phyloP scores from a whole-genome alignment of 1,139 yeast genomes.

The Candida tetrigidarum region DNA sequence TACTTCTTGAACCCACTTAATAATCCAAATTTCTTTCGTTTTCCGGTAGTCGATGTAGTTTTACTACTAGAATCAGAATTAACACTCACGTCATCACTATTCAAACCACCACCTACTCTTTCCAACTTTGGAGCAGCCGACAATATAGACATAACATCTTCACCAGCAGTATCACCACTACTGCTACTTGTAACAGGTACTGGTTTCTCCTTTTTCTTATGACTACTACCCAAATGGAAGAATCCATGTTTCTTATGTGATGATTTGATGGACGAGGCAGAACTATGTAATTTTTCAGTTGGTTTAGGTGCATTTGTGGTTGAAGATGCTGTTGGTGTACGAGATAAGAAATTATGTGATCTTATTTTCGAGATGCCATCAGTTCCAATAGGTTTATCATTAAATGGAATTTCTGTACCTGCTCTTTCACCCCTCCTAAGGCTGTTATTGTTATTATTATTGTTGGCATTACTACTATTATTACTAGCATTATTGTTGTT shows the following conservation, averaged over 20 bases:
- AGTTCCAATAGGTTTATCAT: slow-evolving; percentile 23
- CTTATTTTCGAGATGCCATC: slow-evolving; percentile 12
- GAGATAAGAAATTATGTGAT: slow-evolving; percentile 16
- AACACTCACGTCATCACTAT: slow-evolving; percentile 23
- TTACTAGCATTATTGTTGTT: no score
- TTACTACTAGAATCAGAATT: slow-evolving; percentile 22
- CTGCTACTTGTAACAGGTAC: no score
- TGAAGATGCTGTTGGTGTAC: slow-evolving; percentile 14
- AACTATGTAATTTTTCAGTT: slow-evolving; percentile 18
- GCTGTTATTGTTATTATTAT: slow-evolving; percentile 29
- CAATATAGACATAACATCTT: slow-evolving; percentile 16
- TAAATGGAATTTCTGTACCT: slow-evolving; percentile 25
- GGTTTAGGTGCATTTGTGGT: slow-evolving; percentile 11
- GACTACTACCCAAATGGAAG: slow-evolving; percentile 24
- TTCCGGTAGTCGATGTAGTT: not conserved
- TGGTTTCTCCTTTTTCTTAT: slow-evolving; percentile 18
- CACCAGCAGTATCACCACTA: slow-evolving; percentile 12
- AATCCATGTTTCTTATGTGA: slow-evolving; percentile 27
- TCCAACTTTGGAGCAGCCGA: slow-evolving; percentile 10
- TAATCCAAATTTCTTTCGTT: slow-evolving; percentile 5
- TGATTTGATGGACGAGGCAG: slow-evolving; percentile 18
- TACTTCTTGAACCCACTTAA: slow-evolving; percentile 7
- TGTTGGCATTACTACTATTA: slow-evolving; percentile 18
- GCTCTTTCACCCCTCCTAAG: slow-evolving; percentile 25
- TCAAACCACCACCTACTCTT: slow-evolving; percentile 19